Evolutionary conservation across 1,139 yeast genomes (phyloP), one percentile per base, ranked within the genome.

Genomic region (Diutina siamensis): DNA sequence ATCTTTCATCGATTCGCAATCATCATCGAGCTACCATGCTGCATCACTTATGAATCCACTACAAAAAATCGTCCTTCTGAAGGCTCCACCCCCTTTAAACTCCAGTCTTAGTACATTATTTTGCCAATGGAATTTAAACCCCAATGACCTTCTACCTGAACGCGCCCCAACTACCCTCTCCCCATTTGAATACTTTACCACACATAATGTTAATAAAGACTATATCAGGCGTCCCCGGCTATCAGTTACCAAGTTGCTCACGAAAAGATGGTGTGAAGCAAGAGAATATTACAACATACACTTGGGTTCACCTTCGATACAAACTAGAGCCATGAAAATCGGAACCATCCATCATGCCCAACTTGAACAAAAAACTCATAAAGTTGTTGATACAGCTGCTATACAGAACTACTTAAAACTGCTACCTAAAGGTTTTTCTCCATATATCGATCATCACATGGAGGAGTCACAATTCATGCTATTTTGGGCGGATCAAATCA

Each of bases 221-320:
- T 38, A 38, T 15, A 15, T 38, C 32, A 38, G 17, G n/a, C 10
- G 13, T n/a, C 42, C 42, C 2, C 32, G 42, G 12, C 33, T 38
- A 15, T 19, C 33, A 15, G 42, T 38, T 19, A 38, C 42, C 4
- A 38, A 17, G 10, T 18, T 38, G 2, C 22, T 38, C n/a, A 22
- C 42, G 5, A 25, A 38, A 10, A n/a, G 42, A 15, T 38, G 42
- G 42, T 38, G 42, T 38, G 42, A 38, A 25, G 32, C 33, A 3
- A n/a, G 42, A 25, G 42, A 38, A 25, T 38, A 38, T 13, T 38
- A 38, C 15, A 38, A 31, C 4, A 25, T 38, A 3, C 22, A 25
- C 20, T 25, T 38, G 21, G 42, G 10, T 18, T 38, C 42, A 4
- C 32, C 31, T 13, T 12, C 28, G 13, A 25, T 25, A 4, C 13